phyloP scores from a whole-genome alignment of 164 flowering plant genomes.

The Dillenia suffruticosa region DNA sequence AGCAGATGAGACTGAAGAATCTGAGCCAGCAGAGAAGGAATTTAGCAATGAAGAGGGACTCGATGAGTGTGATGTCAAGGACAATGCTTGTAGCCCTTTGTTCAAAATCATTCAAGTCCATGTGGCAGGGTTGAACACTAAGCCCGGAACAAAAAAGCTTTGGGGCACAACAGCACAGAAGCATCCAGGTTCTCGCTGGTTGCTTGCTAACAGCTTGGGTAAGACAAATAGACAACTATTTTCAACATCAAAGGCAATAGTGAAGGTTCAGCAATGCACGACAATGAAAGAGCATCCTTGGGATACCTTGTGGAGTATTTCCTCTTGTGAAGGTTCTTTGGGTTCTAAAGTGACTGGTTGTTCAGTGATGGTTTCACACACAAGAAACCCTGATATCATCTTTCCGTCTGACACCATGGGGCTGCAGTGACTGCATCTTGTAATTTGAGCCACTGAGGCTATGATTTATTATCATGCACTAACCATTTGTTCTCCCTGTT shows the following conservation, averaged over 20 bases:
- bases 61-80: conserved; percentile 3
- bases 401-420: no score
- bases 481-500: no score
- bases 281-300: conserved; percentile 36
- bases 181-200: conserved; percentile 94
- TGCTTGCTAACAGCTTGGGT: conserved; percentile 84
- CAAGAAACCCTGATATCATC: no score
- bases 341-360: no score
- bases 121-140: conserved; percentile 59
- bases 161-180: conserved; percentile 55
- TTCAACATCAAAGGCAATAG: conserved; percentile 51
- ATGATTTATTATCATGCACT: no score
- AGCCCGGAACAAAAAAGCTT: conserved; percentile 31
- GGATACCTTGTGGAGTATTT: conserved; percentile 43
- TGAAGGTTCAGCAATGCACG: conserved; percentile 23
- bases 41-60: background rate
- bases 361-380: no score
- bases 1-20: conserved; percentile 7
- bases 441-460: no score
- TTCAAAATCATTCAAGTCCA: conserved; percentile 53
- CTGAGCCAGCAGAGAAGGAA: background rate
- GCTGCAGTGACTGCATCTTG: no score
- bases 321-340: no score
- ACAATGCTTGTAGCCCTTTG: conserved; percentile 6
- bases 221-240: conserved; percentile 52